Evolutionary conservation across 495 filamentous ascomycete species (phyloP), one percentile per base, ranked within the genome.

Genomic region (Rhizodiscina lignyota): DNA sequence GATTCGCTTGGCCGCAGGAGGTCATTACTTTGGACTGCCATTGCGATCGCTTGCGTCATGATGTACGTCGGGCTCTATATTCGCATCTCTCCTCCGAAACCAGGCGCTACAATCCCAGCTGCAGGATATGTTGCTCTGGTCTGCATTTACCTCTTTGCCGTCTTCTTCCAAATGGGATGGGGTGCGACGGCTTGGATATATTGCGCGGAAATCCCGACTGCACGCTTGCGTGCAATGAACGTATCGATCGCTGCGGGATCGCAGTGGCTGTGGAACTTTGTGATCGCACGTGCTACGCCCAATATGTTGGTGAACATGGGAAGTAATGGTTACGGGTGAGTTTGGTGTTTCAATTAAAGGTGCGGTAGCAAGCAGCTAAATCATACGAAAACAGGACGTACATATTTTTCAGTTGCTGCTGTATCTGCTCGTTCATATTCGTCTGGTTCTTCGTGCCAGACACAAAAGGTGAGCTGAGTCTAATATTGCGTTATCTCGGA

Each of bases 111-210:
- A 5, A 66, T 77, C 29, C 63, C 69, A 5, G 57, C 63, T 0
- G 66, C 69, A 10, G 76, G 76, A 4, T 79, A 79, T 47, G 56
- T 79, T 35, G 76, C 76, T 0, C 61, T 81, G 3, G 33, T 49
- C 21, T 77, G 67, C 52, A 75, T 83, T 37, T 83, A 77, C 52
- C 54, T 82, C 31, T 82, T 82, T 44, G 78, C 77, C 10, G 70
- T 68, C 2, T 77, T 77, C 61, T 81, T 32, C 30, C 30, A 32
- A 32, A 8, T 32, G 8, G 30, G 30, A 11, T 32, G 30, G 30
- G 30, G 30, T 16, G 8, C 30, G 6, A 16, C 18, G 6, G 6
- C 10, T 41, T 58, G 54, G 54, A 55, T 58, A 31, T 56, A 56
- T 29, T 43, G 53, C 28, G 41, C 37, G 6, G 54, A 58, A 36